These are phyloP conservation scores for Pythium aristosporum DNA, from an alignment of 352 stramenopile genomes.

Conservation along the genomic window DNA sequence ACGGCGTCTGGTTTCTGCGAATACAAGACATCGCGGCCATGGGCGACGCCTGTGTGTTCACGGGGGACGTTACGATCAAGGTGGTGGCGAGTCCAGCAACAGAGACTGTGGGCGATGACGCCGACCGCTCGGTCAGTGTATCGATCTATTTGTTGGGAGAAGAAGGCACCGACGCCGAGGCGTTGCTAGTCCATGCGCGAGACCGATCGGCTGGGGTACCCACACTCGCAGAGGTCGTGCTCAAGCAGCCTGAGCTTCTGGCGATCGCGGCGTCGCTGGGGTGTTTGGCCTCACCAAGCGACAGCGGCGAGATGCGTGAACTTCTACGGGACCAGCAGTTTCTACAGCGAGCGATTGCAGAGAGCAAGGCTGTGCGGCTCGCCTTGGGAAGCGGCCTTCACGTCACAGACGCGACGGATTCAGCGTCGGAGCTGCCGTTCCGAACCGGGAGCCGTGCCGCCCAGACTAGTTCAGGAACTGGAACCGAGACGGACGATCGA, in stretches of 20 bases:
- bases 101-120: not conserved
- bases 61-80: constrained; percentile 18
- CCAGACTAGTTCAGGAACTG: not conserved
- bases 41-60: constrained; percentile 20
- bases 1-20: constrained; percentile 25
- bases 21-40: constrained; percentile 21
- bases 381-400: constrained; percentile 26
- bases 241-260: constrained; percentile 13
- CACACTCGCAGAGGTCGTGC: constrained; percentile 11
- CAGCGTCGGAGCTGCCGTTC: constrained; percentile 16
- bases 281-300: not conserved
- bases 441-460: not conserved
- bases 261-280: constrained; percentile 1
- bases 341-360: constrained; percentile 28
- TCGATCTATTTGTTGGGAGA: constrained; percentile 21
- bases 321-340: constrained; percentile 40
- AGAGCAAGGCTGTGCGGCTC: constrained; percentile 38
- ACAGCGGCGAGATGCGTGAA: constrained; percentile 15
- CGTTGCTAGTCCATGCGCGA: constrained; percentile 24
- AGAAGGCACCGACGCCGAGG: not conserved
- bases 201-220: constrained; percentile 1
- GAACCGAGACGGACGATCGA: not conserved
- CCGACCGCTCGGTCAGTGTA: constrained; percentile 11
- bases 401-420: constrained; percentile 11
- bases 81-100: no score